Evolutionary conservation across 345 rosid species (phyloP).

Genomic region (Euphorbia pulcherrima): DNA sequence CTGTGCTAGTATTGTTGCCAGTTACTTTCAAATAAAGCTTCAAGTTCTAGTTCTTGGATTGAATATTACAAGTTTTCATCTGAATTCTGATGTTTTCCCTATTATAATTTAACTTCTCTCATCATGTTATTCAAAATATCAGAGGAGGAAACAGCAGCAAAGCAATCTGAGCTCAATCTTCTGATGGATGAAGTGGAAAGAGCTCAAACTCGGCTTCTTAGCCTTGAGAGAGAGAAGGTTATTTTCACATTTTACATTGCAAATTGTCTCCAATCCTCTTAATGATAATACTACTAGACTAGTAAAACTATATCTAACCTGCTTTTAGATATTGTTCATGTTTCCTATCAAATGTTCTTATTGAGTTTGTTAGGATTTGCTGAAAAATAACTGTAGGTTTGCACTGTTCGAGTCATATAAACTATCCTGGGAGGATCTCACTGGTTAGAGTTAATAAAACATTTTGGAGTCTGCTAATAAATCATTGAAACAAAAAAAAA

Average conservation of each 20-base stretch:
- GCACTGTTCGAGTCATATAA: neutral
- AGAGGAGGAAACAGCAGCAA: conserved; percentile 91
- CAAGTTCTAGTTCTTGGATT: neutral
- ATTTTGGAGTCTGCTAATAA: too few species aligned
- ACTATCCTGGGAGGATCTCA: too few species aligned
- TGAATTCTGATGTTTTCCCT: neutral
- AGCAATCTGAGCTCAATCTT: conserved; percentile 89
- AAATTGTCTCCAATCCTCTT: neutral
- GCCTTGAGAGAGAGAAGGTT: conserved; percentile 98
- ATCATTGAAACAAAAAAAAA: too few species aligned
- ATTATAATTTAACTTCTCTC: conserved; percentile 6
- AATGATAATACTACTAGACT: neutral
- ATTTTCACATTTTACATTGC: neutral
- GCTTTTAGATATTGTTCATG: neutral
- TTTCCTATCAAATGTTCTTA: neutral
- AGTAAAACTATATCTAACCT: neutral
- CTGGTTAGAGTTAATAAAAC: too few species aligned
- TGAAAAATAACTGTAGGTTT: neutral
- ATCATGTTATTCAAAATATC: conserved; percentile 22
- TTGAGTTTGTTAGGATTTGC: neutral
- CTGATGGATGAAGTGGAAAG: conserved; percentile 99
- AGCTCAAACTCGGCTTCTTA: conserved; percentile 88
- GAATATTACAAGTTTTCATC: neutral
- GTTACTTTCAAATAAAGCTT: neutral
- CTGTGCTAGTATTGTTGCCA: neutral